A percentile compares a stretch with the other conserved stretches of the same genome.
Evolutionary conservation across 257 asterid species (phyloP).

Genomic region (Verbascum thapsus): DNA sequence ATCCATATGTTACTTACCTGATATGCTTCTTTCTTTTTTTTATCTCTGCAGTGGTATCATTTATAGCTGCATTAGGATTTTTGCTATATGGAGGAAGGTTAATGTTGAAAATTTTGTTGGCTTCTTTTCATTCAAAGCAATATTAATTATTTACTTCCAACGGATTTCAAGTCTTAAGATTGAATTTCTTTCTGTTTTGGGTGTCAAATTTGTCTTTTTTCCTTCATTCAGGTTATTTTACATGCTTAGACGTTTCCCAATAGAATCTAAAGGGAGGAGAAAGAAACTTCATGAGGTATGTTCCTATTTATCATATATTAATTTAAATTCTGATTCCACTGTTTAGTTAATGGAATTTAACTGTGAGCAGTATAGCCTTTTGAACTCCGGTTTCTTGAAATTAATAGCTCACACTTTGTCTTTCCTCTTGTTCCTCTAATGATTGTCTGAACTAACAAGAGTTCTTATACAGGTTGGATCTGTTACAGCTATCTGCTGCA

Average conservation of each 20-base stretch:
- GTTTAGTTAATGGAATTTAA: conserved; percentile 14
- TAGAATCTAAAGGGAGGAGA: conserved; percentile 95
- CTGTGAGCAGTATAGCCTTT: conserved; percentile 2
- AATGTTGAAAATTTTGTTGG: conserved; percentile 23
- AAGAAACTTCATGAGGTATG: conserved; percentile 93
- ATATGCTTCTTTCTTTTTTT: conserved; percentile 35
- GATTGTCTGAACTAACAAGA: conserved; percentile 27
- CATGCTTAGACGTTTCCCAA: conserved; percentile 91
- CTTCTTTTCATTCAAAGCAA: conserved; percentile 20
- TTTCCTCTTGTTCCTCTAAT: conserved; percentile 5
- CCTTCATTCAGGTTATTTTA: conserved; percentile 64
- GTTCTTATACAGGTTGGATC: conserved; percentile 75
- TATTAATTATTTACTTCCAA: conserved; percentile 13
- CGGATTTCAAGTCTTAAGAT: conserved; percentile 11
- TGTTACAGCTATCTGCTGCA: conserved; percentile 91
- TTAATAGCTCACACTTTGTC: background rate
- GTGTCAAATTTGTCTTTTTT: conserved; percentile 15
- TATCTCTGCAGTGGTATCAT: conserved; percentile 73
- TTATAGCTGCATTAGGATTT: conserved; percentile 88
- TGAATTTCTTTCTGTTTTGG: background rate
- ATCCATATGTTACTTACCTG: conserved; percentile 24
- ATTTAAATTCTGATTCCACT: conserved; percentile 3
- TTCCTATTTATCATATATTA: conserved; percentile 22
- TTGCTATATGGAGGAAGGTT: conserved; percentile 97
- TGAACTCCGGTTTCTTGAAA: background rate